Base-by-base conservation (phyloP, 768 basidiomycete species). In the Boletus edulis region DNA sequence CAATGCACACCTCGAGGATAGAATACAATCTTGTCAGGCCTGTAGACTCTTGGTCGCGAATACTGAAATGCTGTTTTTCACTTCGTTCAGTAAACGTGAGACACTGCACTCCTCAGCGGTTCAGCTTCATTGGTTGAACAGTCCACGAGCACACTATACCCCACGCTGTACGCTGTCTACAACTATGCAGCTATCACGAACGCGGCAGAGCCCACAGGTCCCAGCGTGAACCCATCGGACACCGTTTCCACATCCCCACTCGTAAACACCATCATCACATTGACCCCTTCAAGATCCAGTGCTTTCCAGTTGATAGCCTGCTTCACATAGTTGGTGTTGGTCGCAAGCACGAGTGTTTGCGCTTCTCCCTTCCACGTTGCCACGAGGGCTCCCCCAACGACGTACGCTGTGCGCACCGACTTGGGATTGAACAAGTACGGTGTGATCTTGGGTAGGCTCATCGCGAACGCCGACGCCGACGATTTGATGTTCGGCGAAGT, bases 401-500 rank as follows among this genome's bases (percentile, higher is more conserved):
- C 75, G 31, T 76, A 66, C 44, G 78, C 76, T 0, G 66, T 70
- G 62, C 78, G 65, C 20, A 67, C 65, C 1, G 78, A 76, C 0
- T 59, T 43, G 1, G 81, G 75, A 46, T 69, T 71, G 46, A 81
- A 71, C 56, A 85, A 72, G 67, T 76, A 82, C 0, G 75, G 68
- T 0, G 73, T 76, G 63, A 84, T 78, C 18, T 69, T 69, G 3
- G 75, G 73, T 14, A 82, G 60, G 11, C 79, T 69, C 9, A 66
- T 62, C 4, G 82, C 83, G 14, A 85, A 73, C 5, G 64, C 58
- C 0, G 83, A 85, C 34, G 51, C 37, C 4, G 51, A 31, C 3
- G 51, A n/a, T 64, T 84, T 82, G 71, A 85, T 82, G 38, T 82
- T 78, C 5, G 72, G 49, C 1, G 77, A 59, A 0, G 79, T 82